Evolutionary conservation across 2,329 filamentous ascomycete genomes (phyloP), one percentile per base, ranked within the genome.

Genomic region (Grosmannia clavigera): DNA sequence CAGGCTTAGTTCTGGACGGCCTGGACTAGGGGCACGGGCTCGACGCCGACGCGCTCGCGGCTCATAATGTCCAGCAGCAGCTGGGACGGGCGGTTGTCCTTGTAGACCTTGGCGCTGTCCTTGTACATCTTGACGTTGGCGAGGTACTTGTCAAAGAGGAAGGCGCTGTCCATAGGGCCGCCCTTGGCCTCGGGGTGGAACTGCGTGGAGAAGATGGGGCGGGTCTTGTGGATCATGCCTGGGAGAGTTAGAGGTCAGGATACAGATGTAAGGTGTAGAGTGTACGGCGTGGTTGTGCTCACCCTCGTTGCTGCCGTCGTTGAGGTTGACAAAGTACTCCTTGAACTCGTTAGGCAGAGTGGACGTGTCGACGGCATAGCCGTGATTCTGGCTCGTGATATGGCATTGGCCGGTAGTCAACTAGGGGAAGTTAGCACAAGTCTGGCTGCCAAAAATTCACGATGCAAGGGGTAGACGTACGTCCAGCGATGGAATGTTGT

Each of bases 141-240:
- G 54, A 97, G 78, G 77, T 97, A 99, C 78, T 90, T 90, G 75
- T 99, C 94, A 70, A 99, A 99, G 62, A 99, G 81, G 76, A 95
- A 97, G 2, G 90, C 86, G 65, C 90, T 95, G 78, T 99, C 94
- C 76, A 96, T 88, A 59, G 94, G 94, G 59, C 94, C 94, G 63
- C 94, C 94, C 81, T 96, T 96, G 67, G 94, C 94, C 77, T 99
- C 94, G 19, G 94, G 94, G 72, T 99, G 94, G 85, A 99, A 99
- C 75, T 99, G 94, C 29, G 92, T 96, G 65, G 89, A 92, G 82
- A 99, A 97, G 72, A 99, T 99, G 64, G 94, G 94, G 43, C 92
- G 89, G 61, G 88, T 88, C 76, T 88, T 91, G 82, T 99, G 94
- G 72, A 96, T 91, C 84, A 99, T 90, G 62, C 88, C 79, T 77